Evolutionary conservation across 331 rosid species (phyloP), one percentile per base, ranked within the genome.

Genomic region (Telfairia occidentalis): DNA sequence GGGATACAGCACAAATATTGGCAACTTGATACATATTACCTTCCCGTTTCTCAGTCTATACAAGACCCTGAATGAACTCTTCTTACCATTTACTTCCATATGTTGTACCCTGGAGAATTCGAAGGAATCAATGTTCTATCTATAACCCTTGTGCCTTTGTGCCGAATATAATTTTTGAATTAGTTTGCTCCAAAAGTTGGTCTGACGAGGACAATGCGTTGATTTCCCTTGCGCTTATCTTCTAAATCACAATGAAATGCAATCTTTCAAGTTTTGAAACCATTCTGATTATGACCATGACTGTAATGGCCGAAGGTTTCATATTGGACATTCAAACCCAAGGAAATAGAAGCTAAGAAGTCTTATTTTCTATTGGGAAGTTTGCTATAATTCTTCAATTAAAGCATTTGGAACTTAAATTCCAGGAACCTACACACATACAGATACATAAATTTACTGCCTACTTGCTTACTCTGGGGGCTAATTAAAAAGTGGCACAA

Each of bases 1-100:
- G 97, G 96, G 82, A 92, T 95, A 78, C 92, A 90, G 81, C 98
- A 91, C 73, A 88, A 84, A 85, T 94, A 95, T 79, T 95, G 99
- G 97, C 97, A 95, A 78, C 97, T 95, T 71, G 96, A 95, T 85
- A 89, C 90, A 5, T 92, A 91, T 82, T 86, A 86, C 82, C 97
- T 94, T 76, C 98, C 98, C 24, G 96, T 91, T 78, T 88, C 89
- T 83, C 97, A 94, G 86, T 80, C 88, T 64, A 18, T 74, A 12
- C 82, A 81, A 42, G 90, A 90, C 73, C 63, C 85, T 2, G 78
- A 87, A 78, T 90, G 81, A 86, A 64, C 45, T 26, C 38, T n/a
- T 78, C 40, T n/a, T 78, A 19, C 34, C 54, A 26, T 57, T 57
- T 70, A 46, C 57, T 65, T 43, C 13, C 26, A 37, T 64, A 24